Base-by-base conservation (phyloP, 192 early-diverging fungal species). In the Backusella macrospora region DNA sequence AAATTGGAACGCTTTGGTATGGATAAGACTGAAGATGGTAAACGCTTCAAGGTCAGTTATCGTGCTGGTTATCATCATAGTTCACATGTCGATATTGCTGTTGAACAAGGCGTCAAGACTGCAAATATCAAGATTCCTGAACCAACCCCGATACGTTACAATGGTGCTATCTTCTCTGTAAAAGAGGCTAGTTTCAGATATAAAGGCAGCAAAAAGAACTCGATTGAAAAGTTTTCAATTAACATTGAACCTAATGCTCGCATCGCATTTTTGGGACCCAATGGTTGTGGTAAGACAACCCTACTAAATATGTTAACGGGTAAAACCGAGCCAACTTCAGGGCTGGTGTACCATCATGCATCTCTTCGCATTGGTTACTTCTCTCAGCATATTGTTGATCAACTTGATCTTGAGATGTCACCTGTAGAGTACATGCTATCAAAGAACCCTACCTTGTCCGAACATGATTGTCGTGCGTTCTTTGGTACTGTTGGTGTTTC, bases 271-370 rank as follows among this genome's bases (percentile, higher is more conserved):
- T 77, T 96, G 12, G 96, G 96, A 42, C 87, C 90, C 10, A 98
- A 98, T 75, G 93, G 93, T 63, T 87, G 87, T 69, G 93, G 93
- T 62, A 91, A 89, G 59, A 86, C 95, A 15, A 98, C 96, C 6
- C 82, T 98, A 10, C 78, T 96, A 74, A 88, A 93, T 18, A 71
- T 95, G 55, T 82, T 98, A 65, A 83, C 88, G 14, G 90, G 92
- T 9, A 82, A 84, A 5, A 75, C 88, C 0, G 47, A 77, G 0
- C 93, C 92, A 7, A 89, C 86, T 5, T 76, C 72, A 6, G 96
- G 96, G 14, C 72, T 78, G 0, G 82, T 97, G 29, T 82, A 87
- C 34, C 78, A 80, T 8, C 90, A 92, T 69, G 84, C 91, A 7
- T 70, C 88, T 42, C 78, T 91, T 67, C 86, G 87, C 52, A 85